Evolutionary conservation across 805 yeast genomes (phyloP).

Genomic region (Candida stauntonica): DNA sequence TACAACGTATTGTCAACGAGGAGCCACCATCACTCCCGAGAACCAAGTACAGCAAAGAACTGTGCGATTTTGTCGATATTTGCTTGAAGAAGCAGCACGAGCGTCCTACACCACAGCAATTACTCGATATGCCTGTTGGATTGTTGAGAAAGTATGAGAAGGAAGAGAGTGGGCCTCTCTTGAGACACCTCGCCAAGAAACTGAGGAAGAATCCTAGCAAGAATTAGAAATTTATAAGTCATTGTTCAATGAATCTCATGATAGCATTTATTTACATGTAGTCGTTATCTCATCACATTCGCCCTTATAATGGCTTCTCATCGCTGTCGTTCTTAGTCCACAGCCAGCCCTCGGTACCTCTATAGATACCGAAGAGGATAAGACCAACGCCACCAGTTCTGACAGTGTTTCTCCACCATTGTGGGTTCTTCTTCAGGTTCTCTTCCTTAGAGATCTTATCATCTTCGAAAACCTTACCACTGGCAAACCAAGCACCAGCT

Average conservation of each 20-base stretch:
- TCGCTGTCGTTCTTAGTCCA: conserved; percentile 35
- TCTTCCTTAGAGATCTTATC: conserved; percentile 33
- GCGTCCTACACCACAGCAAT: conserved; percentile 70
- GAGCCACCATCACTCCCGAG: conserved; percentile 71
- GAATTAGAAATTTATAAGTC: no score
- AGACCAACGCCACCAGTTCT: conserved; percentile 51
- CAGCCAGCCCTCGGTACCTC: conserved; percentile 61
- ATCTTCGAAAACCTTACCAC: conserved; percentile 51
- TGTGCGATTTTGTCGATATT: conserved; percentile 65
- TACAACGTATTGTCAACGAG: conserved; percentile 92
- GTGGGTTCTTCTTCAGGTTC: conserved; percentile 38
- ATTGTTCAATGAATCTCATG: no score
- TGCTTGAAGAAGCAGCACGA: conserved; percentile 67
- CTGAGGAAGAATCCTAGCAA: conserved; percentile 12
- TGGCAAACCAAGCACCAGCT: conserved; percentile 59
- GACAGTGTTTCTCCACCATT: conserved; percentile 59
- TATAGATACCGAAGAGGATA: conserved; percentile 51
- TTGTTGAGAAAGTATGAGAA: conserved; percentile 30
- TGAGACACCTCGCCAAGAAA: conserved; percentile 40
- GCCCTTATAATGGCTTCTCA: neutral
- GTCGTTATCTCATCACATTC: neutral
- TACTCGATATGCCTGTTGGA: conserved; percentile 40
- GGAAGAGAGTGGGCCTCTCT: conserved; percentile 31
- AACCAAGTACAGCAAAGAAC: conserved; percentile 35
- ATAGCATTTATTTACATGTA: no score